Conservation (phyloP, 352 stramenopile species). For the Globisporangium okanoganense region DNA sequence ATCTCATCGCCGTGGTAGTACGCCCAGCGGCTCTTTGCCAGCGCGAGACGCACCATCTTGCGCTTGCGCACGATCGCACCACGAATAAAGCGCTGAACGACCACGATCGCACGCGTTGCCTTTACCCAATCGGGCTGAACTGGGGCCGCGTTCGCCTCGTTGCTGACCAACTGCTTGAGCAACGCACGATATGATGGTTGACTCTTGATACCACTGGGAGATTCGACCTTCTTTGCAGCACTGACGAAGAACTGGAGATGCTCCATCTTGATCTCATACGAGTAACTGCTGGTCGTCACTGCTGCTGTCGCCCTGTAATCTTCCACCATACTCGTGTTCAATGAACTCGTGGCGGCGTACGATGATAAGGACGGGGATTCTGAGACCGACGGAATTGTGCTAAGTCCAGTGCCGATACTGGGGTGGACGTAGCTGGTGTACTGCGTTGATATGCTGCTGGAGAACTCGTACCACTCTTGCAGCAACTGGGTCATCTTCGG, state of each 20-base stretch:
- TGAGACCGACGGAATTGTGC: slow-evolving; percentile 13
- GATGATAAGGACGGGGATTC: slow-evolving; percentile 14
- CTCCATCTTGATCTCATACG: slow-evolving; percentile 71
- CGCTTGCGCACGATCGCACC: slow-evolving; percentile 64
- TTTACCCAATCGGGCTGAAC: slow-evolving; percentile 63
- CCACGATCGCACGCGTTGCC: slow-evolving; percentile 66
- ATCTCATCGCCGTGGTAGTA: slow-evolving; percentile 56
- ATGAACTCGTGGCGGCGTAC: slow-evolving; percentile 11
- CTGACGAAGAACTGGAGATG: slow-evolving; percentile 71
- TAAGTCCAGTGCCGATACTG: slow-evolving; percentile 20
- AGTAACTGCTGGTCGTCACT: slow-evolving; percentile 40
- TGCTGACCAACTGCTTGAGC: slow-evolving; percentile 74
- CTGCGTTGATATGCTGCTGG: slow-evolving; percentile 47
- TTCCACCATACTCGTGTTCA: slow-evolving; percentile 21
- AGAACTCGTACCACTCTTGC: slow-evolving; percentile 58
- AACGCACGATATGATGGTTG: slow-evolving; percentile 72
- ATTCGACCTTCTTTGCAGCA: slow-evolving; percentile 32
- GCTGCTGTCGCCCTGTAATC: slow-evolving; percentile 11
- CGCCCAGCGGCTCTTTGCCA: slow-evolving; percentile 54
- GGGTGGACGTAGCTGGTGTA: slow-evolving; percentile 24
- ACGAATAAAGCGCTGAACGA: slow-evolving; percentile 80
- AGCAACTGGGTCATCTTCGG: slow-evolving; percentile 64
- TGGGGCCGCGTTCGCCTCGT: slow-evolving; percentile 34
- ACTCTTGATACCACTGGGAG: slow-evolving; percentile 21
- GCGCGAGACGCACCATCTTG: slow-evolving; percentile 54